Evolutionary conservation across 441 rosid genomes (phyloP).

Genomic region (Pelargonium australe): DNA sequence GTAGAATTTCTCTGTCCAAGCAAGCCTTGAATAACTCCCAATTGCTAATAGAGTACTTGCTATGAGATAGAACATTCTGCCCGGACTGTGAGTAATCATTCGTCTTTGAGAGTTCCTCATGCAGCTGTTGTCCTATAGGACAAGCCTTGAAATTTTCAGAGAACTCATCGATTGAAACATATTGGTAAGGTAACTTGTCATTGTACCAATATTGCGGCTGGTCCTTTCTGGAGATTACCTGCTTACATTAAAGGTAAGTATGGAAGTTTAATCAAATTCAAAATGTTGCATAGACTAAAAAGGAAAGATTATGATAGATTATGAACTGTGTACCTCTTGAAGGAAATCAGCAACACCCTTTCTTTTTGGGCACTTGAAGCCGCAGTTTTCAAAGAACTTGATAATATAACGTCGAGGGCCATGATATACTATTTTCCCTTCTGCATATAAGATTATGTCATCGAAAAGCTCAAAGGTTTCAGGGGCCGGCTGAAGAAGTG

Average conservation of each 20-base stretch:
- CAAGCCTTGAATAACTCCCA: conserved; percentile 54
- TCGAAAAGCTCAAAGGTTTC: conserved; percentile 40
- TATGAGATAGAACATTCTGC: conserved; percentile 31
- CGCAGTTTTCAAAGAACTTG: conserved; percentile 30
- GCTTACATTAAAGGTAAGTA: conserved; percentile 13
- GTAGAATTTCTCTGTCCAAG: conserved; percentile 48
- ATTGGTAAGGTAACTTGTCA: conserved; percentile 30
- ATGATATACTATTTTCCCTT: conserved; percentile 34
- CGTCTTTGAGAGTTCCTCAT: conserved; percentile 34
- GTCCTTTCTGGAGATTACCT: conserved; percentile 53
- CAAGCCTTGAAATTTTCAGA: conserved; percentile 30
- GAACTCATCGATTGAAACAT: conserved; percentile 39
- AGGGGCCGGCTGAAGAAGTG: conserved; percentile 44
- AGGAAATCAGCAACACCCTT: conserved; percentile 68
- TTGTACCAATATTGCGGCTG: conserved; percentile 55
- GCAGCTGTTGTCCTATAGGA: conserved; percentile 23
- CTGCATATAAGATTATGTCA: conserved; percentile 33
- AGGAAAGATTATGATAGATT: too few species aligned
- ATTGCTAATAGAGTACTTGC: conserved; percentile 33
- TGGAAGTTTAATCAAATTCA: not conserved
- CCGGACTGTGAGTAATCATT: conserved; percentile 24
- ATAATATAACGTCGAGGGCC: conserved; percentile 29
- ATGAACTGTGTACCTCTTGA: conserved; percentile 35
- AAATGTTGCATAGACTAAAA: not conserved
- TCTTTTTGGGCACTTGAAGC: conserved; percentile 55